These are phyloP conservation scores for Corymbia maculata DNA, from an alignment of 345 rosid genomes.

Conservation along the genomic window DNA sequence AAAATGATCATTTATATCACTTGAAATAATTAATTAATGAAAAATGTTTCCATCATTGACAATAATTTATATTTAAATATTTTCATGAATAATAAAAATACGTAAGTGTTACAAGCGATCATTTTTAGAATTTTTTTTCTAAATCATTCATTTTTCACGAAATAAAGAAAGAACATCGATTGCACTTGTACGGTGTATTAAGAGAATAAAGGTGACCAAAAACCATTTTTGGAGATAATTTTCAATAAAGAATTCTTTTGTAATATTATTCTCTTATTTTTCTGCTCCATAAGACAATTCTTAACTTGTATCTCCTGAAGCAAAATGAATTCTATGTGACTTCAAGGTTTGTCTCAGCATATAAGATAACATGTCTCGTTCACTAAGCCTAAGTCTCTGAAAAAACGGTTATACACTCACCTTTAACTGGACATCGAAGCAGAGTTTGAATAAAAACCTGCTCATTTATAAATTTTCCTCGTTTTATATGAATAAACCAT, in stretches of 20 bases:
- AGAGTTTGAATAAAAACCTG: neutral
- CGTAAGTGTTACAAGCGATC: neutral
- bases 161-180: neutral
- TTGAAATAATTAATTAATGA: accelerated
- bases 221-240: neutral
- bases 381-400: neutral
- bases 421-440: neutral
- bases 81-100: too few relatives aligned
- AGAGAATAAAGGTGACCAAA: neutral
- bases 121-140: too few relatives aligned
- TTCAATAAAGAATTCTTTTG: neutral
- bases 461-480: neutral
- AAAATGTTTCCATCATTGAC: too few relatives aligned
- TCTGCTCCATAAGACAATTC: neutral
- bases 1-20: accelerated
- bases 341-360: neutral
- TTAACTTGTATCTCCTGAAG: neutral
- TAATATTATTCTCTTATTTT: neutral
- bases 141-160: too few relatives aligned
- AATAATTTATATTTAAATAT: too few relatives aligned
- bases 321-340: neutral
- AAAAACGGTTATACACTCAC: neutral
- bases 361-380: neutral
- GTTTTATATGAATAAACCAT: neutral
- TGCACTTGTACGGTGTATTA: neutral